Base-by-base conservation (phyloP, 192 early-diverging fungal species). In the Mortierella hygrophila region DNA sequence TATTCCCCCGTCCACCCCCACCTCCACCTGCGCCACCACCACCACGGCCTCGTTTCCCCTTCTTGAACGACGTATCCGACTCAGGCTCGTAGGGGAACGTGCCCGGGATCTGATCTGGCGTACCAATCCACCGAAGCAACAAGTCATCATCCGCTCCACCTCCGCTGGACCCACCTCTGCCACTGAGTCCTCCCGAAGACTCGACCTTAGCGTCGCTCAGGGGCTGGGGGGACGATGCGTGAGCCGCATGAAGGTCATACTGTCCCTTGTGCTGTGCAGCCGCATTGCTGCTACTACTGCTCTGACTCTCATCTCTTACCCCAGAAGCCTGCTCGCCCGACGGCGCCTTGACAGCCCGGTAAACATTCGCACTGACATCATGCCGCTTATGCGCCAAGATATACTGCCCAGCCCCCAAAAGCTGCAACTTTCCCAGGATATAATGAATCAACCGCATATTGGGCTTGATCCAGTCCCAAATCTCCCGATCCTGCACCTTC, bases 201-300 rank as follows among this genome's bases (percentile, higher is more conserved):
- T 77, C 75, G 42, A 52, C 21, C 4, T 46, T n/a, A 13, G 40
- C 65, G 18, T 78, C 83, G 18, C 29, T 70, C 26, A 81, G 18
- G 10, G 76, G 20, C 32, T 81, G 84, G 4, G 84, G 84, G 23
- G 84, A 81, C 1, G 29, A 42, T 32, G 74, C 32, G 32, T 86
- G 84, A 29, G 84, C 84, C 10, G 84, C 84, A 75, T 86, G 84
- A 10, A 86, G 49, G 42, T 86, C 84, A 55, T 86, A 86, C 7
- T 68, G 55, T 3, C 78, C 84, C 37, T 42, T 70, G 15, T 23
- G 29, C 11, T 72, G 18, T 41, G 40, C 44, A 32, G 82, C 42
- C 52, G 15, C 42, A 7, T 20, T 26, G 20, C 35, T 75, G n/a
- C 42, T 75, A 16, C 32, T 75, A 3, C 3, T 75, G 1, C 9